Percentiles rank a stretch among this genome's conserved stretches.
phyloP scores from a whole-genome alignment of 306 rosid genomes.

The Inga laurina region DNA sequence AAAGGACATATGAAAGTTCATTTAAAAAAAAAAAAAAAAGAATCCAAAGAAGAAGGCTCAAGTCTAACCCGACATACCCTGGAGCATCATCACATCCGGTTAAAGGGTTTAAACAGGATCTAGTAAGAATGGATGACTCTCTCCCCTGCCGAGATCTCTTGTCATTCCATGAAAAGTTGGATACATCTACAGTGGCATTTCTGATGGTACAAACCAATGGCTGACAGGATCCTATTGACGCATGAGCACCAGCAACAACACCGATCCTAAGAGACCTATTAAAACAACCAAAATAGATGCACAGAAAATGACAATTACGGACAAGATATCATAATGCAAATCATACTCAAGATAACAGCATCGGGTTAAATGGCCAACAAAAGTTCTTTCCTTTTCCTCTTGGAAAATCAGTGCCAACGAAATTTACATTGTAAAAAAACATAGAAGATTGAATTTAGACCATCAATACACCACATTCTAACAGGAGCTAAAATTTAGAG shows the following conservation, averaged over 20 bases:
- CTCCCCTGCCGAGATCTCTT: constrained; percentile 97
- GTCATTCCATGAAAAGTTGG: constrained; percentile 88
- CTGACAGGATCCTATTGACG: constrained; percentile 70
- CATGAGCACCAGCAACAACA: constrained; percentile 68
- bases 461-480: constrained; percentile 5
- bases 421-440: constrained; percentile 6
- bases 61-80: constrained; percentile 62
- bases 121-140: constrained; percentile 86
- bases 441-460: neutral
- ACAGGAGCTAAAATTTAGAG: constrained; percentile 7
- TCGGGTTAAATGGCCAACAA: constrained; percentile 15
- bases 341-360: constrained; percentile 24
- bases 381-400: neutral
- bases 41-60: constrained; percentile 10
- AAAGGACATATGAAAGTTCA: constrained; percentile 31
- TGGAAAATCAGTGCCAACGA: constrained; percentile 8
- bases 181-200: constrained; percentile 70
- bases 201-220: constrained; percentile 66
- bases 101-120: constrained; percentile 94
- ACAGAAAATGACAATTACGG: constrained; percentile 14
- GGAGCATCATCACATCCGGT: constrained; percentile 67
- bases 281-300: constrained; percentile 32
- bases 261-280: constrained; percentile 96
- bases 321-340: neutral
- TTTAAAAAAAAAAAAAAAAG: neutral